Base-by-base conservation (phyloP, 345 rosid genomes). In the Lepidium sativum region DNA sequence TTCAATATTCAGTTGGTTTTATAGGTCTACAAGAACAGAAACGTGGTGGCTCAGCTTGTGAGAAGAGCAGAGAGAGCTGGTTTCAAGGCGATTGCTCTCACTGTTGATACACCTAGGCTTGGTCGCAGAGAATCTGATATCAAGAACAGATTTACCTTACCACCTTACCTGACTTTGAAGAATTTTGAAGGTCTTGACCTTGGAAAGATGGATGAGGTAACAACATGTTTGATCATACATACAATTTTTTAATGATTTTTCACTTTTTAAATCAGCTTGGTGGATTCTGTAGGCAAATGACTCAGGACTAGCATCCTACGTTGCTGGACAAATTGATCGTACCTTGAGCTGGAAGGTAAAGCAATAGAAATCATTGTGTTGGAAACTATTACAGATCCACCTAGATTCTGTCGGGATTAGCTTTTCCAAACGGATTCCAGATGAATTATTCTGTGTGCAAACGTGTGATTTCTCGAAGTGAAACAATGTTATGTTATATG, bases 71-170 rank as follows among this genome's bases (percentile, higher is more conserved):
- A 89, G 60, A 83, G 82, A 68, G 89, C 92, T 15, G 92, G 97
- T 9, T 89, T 82, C 81, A 85, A 83, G 84, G 89, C 97, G 31
- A 83, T 89, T 73, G 97, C 85, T 58, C 97, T 89, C 40, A 89
- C 95, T 54, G 97, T 89, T 38, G 92, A 89, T 66, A 83, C 88
- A 67, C 97, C 95, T n/a, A 80, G 89, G 75, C 95, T 89, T 2
- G 89, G 89, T 29, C 87, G 91, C 35, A 81, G 92, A 58, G 65
- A 58, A 49, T 49, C 65, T 58, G 72, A 58, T 68, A 68, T 91
- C 75, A 88, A 88, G 84, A 60, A 92, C 71, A 87, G 95, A 63
- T 90, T 87, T 68, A 79, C 83, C 25, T 60, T 85, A 63, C 97
- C 97, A 44, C 83, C 88, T 54, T 54, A 67, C 76, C 81, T 90